Percentiles rank a stretch among this genome's conserved stretches.
These are phyloP conservation scores for Triadica sebifera DNA, from an alignment of 345 rosid genomes.

Conservation along the genomic window DNA sequence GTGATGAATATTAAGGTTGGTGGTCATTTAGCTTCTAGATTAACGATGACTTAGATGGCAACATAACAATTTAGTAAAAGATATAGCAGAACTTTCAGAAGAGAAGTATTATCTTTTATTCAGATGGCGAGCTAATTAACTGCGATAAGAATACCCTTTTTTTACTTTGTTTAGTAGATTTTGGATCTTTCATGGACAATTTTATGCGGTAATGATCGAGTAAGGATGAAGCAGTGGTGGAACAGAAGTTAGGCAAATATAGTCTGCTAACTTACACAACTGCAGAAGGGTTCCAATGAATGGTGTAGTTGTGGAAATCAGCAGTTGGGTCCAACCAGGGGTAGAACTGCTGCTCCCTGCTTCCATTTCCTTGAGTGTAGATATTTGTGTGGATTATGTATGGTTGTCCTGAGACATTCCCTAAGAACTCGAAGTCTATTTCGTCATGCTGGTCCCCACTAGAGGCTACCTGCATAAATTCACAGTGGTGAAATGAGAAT, in stretches of 20 bases:
- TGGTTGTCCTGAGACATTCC: conserved; percentile 68
- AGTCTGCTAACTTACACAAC: conserved; percentile 45
- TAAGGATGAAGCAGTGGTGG: background rate
- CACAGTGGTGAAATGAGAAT: background rate
- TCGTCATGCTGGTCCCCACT: conserved; percentile 59
- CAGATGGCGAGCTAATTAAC: background rate
- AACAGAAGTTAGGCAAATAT: background rate
- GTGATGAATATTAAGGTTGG: conserved; percentile 5
- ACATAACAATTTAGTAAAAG: background rate
- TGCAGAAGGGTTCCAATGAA: conserved; percentile 65
- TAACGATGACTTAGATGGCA: background rate
- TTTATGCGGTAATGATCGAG: background rate
- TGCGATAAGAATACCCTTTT: too few relatives aligned
- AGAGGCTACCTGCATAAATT: conserved; percentile 51
- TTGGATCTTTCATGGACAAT: background rate
- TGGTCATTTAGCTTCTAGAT: background rate
- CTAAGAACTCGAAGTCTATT: conserved; percentile 72
- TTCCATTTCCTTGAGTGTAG: conserved; percentile 59
- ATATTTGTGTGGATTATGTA: conserved; percentile 68
- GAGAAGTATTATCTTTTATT: background rate
- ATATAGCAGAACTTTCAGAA: background rate
- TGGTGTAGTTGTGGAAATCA: conserved; percentile 78
- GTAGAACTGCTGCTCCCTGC: conserved; percentile 56
- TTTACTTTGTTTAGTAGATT: background rate
- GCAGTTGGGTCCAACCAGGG: conserved; percentile 62